Evolutionary conservation across 2,329 filamentous ascomycete genomes (phyloP).

Genomic region (Lasiodiplodia gonubiensis): DNA sequence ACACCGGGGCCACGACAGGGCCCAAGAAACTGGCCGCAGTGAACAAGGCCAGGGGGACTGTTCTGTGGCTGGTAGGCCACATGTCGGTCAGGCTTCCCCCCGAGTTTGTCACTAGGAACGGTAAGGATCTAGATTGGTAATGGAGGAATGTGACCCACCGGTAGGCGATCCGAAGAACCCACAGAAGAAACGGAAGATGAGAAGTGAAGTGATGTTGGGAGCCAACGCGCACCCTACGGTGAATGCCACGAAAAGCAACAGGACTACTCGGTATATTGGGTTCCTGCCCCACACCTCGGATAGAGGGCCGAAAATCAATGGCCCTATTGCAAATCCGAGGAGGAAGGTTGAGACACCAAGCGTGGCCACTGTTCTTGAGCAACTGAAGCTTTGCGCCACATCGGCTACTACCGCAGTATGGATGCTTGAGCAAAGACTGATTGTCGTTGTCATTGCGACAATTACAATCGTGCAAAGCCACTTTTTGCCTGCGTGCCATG

Average conservation of each 20-base stretch:
- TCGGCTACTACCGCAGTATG: slow-evolving; percentile 53
- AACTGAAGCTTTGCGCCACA: slow-evolving; percentile 20
- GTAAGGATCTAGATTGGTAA: slow-evolving; percentile 30
- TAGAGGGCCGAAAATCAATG: slow-evolving; percentile 61
- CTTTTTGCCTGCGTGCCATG: slow-evolving; percentile 28
- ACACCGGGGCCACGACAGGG: slow-evolving; percentile 48
- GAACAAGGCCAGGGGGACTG: slow-evolving; percentile 67
- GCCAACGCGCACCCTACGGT: slow-evolving; percentile 55
- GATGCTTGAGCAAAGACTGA: slow-evolving; percentile 48
- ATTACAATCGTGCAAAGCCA: slow-evolving; percentile 30
- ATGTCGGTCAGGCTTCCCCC: slow-evolving; percentile 66
- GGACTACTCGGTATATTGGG: slow-evolving; percentile 56
- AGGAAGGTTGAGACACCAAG: slow-evolving; percentile 58
- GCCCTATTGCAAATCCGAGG: slow-evolving; percentile 57
- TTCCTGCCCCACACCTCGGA: slow-evolving; percentile 61
- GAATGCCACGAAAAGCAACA: slow-evolving; percentile 61
- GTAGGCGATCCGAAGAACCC: slow-evolving; percentile 68
- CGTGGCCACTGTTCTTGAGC: slow-evolving; percentile 20
- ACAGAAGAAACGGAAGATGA: slow-evolving; percentile 55
- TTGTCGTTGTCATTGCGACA: slow-evolving; percentile 30
- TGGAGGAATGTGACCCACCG: slow-evolving; percentile 55
- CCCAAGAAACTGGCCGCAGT: slow-evolving; percentile 59
- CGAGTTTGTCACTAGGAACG: slow-evolving; percentile 26
- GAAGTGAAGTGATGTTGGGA: slow-evolving; percentile 48
- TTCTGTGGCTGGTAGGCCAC: slow-evolving; percentile 80